phyloP scores from a whole-genome alignment of 106 monocot species.

The Posidonia australis region DNA sequence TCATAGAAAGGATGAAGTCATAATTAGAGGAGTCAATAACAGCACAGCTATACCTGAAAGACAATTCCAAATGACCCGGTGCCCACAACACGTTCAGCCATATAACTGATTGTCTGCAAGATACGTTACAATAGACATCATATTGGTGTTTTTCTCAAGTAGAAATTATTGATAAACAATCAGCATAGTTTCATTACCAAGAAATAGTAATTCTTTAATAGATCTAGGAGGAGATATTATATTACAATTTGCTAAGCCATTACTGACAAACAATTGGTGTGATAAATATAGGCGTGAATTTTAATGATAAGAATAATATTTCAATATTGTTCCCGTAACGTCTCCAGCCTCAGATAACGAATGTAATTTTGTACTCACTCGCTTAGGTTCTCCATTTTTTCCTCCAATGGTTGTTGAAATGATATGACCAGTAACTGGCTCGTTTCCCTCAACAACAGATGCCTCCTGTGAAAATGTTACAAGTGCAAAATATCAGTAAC shows the following conservation, averaged over 20 bases:
- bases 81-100: constrained; percentile 94
- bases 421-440: constrained; percentile 65
- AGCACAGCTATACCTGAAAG: constrained; percentile 51
- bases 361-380: constrained; percentile 20
- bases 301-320: too few relatives aligned
- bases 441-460: constrained; percentile 39
- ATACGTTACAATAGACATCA: background rate
- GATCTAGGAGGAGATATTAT: too few relatives aligned
- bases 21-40: background rate
- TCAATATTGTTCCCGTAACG: too few relatives aligned
- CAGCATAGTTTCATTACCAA: too few relatives aligned
- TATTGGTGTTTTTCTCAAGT: background rate
- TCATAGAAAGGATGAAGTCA: background rate
- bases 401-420: constrained; percentile 78
- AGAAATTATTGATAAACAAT: too few relatives aligned
- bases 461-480: constrained; percentile 25
- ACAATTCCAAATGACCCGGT: constrained; percentile 92
- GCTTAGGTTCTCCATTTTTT: constrained; percentile 75
- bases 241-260: too few relatives aligned
- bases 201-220: too few relatives aligned
- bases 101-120: constrained; percentile 79
- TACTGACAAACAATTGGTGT: too few relatives aligned
- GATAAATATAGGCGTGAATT: too few relatives aligned
- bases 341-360: background rate
- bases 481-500: background rate